Evolutionary conservation across 2,329 filamentous ascomycete species (phyloP).

Genomic region (Emmonsiellopsis sp.): DNA sequence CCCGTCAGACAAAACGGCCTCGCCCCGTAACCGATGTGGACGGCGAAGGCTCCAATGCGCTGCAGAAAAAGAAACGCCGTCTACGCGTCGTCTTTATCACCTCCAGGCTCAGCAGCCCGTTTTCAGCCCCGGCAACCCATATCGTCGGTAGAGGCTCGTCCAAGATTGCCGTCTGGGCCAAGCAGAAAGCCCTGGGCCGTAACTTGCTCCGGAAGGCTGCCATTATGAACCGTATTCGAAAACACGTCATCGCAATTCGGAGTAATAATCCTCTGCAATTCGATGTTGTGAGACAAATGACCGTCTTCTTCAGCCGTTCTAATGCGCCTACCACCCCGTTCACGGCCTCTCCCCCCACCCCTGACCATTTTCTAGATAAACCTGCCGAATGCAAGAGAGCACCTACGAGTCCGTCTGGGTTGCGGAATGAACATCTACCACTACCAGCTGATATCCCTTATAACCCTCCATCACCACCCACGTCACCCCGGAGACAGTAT

Average conservation of each 20-base stretch:
- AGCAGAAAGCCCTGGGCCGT: conserved; percentile 30
- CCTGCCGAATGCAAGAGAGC: background rate
- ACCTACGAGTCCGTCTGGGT: background rate
- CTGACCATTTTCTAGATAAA: background rate
- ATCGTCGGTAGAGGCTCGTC: conserved; percentile 50
- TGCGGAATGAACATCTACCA: conserved; percentile 1
- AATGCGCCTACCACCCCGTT: background rate
- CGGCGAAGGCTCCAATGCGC: conserved; percentile 41
- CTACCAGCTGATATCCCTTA: background rate
- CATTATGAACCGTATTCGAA: conserved; percentile 33
- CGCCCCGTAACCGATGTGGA: conserved; percentile 52
- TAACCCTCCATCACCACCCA: conserved; percentile 5
- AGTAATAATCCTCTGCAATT: conserved; percentile 13
- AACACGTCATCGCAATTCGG: conserved; percentile 12
- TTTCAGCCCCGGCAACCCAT: conserved; percentile 60
- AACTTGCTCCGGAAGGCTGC: conserved; percentile 34
- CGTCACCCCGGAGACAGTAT: conserved; percentile 14
- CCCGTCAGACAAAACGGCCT: conserved; percentile 30
- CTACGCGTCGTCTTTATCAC: conserved; percentile 53
- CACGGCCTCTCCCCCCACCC: background rate
- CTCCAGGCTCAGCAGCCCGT: conserved; percentile 60
- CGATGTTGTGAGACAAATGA: conserved; percentile 11
- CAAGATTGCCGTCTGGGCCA: conserved; percentile 37
- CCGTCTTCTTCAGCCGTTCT: conserved; percentile 7
- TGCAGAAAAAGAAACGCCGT: conserved; percentile 57